Base-by-base conservation (phyloP, 768 basidiomycete species). In the Cantharellus cinnabarinus region DNA sequence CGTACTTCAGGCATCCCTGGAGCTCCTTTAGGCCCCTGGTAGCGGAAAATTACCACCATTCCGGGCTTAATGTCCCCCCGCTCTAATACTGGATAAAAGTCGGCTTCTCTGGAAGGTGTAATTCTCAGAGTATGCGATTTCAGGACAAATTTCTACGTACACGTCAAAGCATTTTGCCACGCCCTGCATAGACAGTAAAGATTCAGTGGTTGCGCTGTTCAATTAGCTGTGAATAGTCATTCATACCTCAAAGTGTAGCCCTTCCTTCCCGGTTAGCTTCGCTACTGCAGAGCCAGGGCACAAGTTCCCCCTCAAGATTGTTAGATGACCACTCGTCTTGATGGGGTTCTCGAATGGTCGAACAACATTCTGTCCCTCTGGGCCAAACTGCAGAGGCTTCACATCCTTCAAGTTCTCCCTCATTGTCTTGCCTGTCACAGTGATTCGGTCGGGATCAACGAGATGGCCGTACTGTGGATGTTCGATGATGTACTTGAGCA, bases 231-330 rank as follows among this genome's bases (percentile, higher is more conserved):
- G 44, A 29, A 29, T 29, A 48, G 44, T 48, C 44, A 48, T 10
- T 50, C 20, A 29, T 52, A 84, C 85, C 75, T 88, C 84, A 63
- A 95, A 95, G 29, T 71, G 75, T 57, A 79, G 69, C 3, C 91
- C 91, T 70, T 95, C 91, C 70, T 93, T 91, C 10, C 91, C 90
- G 3, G 91, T 94, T 62, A 95, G 73, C 71, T 97, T 97, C 14
- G 89, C 88, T 20, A 97, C 90, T 38, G 89, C 83, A 0, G 82
- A 82, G 55, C 77, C 85, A 0, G 91, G 91, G 2, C 86, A 82
- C 50, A 97, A 73, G 69, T 86, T 91, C n/a, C 91, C 91, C 57
- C 81, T 77, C 62, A 97, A 70, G 65, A 97, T 89, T 7, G 81
- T 82, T 64, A 95, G 70, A 70, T 94, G 91, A 1, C 91, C 91